Evolutionary conservation across 805 yeast genomes (phyloP), one percentile per base, ranked within the genome.

Genomic region (Jamesozyma piceae): DNA sequence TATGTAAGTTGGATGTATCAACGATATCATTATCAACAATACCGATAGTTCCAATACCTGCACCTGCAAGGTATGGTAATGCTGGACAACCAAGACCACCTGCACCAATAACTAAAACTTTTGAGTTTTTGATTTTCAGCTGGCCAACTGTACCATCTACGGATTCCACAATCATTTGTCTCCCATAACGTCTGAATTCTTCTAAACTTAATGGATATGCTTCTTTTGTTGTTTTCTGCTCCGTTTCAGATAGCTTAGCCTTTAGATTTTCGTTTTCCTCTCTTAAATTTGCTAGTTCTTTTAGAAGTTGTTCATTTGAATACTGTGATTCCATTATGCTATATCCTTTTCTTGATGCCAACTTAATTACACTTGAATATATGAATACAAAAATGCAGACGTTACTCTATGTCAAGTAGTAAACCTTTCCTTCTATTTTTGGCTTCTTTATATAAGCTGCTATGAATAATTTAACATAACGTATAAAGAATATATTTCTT

Each of bases 21-120:
- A 92, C 97, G 0, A 60, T 58, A 60, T 92, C 99, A 53, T 78
- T 75, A 63, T 92, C 99, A 1, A 88, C 81, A 14, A 92, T 82
- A 3, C 96, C 96, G 19, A 92, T 69, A 2, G 65, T 60, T 1
- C 95, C 97, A 3, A 90, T 66, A 4, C 99, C 98, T 0, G 95
- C 82, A 0, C 94, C 96, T 0, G 80, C 79, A 2, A 92, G 63
- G 56, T 92, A 92, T 35, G 84, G 69, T 38, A 90, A 61, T 0
- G 94, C 94, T 0, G 98, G 97, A 51, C 94, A 82, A 0, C 98
- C 97, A 5, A 92, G 68, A 0, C 99, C 99, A 10, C 98, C 99
- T 1, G 97, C 97, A 1, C 99, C 98, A 6, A 92, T 72, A 0
- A 92, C 89, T 21, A 90, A 62, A 0, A 89, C 74, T 40, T 68